Evolutionary conservation across 164 flowering plant species (phyloP).

Genomic region (Warburgia ugandensis): DNA sequence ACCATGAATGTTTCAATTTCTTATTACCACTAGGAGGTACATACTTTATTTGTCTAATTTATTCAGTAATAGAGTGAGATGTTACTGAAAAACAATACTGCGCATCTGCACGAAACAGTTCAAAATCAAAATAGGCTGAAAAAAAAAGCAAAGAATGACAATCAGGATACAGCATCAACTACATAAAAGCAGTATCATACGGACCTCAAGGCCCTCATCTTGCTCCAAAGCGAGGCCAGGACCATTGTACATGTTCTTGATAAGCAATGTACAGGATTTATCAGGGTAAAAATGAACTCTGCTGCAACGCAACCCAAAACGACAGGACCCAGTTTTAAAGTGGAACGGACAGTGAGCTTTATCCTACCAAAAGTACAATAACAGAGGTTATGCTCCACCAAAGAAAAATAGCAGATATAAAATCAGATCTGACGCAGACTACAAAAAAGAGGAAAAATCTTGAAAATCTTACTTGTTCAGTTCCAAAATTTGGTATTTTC

Average conservation of each 20-base stretch:
- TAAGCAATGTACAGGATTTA: conserved; percentile 81
- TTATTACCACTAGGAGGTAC: no score
- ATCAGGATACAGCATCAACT: conserved; percentile 62
- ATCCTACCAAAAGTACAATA: conserved; percentile 43
- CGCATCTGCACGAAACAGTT: no score
- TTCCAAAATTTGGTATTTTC: conserved; percentile 86
- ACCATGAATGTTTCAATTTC: no score
- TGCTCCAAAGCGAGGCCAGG: conserved; percentile 99
- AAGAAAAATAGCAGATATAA: background rate
- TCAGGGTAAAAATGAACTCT: conserved; percentile 96
- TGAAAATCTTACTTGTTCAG: conserved; percentile 58
- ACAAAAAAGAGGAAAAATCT: background rate
- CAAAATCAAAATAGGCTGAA: no score
- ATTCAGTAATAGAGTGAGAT: no score
- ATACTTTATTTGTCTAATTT: no score
- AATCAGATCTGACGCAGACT: background rate
- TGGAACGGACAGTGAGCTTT: conserved; percentile 98
- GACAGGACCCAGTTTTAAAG: conserved; percentile 90
- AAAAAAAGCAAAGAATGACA: background rate
- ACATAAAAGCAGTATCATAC: conserved; percentile 46
- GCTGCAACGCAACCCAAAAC: conserved; percentile 89
- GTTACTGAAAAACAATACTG: no score
- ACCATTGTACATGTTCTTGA: conserved; percentile 96
- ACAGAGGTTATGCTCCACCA: background rate
- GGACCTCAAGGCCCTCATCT: conserved; percentile 99